Evolutionary conservation across 179 eudicot species (phyloP).

Genomic region (Sideroxylon spinosum): DNA sequence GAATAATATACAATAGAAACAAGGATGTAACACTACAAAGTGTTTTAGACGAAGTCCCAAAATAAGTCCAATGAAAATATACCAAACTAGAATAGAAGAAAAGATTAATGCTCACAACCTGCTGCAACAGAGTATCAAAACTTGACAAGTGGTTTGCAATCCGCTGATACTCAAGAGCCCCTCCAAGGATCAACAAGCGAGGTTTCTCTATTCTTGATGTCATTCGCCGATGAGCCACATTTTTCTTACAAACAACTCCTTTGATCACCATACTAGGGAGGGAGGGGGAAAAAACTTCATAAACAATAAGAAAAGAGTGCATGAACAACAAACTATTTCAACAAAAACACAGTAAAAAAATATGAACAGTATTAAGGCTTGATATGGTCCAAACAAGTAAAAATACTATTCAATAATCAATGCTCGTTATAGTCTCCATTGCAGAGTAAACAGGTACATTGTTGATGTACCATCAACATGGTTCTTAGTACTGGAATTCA

Average conservation of each 20-base stretch:
- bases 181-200: slow-evolving; percentile 83
- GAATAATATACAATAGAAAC: background rate
- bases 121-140: slow-evolving; percentile 91
- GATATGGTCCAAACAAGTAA: background rate
- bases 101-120: slow-evolving; percentile 45
- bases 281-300: background rate
- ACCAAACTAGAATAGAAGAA: slow-evolving; percentile 5
- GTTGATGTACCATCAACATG: no score
- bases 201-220: slow-evolving; percentile 78
- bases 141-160: slow-evolving; percentile 82
- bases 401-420: background rate
- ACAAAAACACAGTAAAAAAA: background rate
- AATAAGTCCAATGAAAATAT: background rate
- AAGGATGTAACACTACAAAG: background rate
- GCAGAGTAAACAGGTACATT: background rate
- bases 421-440: background rate
- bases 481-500: no score
- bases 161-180: slow-evolving; percentile 98
- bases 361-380: background rate
- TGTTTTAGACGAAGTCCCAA: background rate
- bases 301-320: slow-evolving; percentile 6
- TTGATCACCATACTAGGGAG: slow-evolving; percentile 63
- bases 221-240: slow-evolving; percentile 96
- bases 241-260: slow-evolving; percentile 96
- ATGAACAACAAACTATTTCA: background rate